These are phyloP conservation scores for Boletus sp. DNA, from an alignment of 1,284 basidiomycete species.

Conservation along the genomic window DNA sequence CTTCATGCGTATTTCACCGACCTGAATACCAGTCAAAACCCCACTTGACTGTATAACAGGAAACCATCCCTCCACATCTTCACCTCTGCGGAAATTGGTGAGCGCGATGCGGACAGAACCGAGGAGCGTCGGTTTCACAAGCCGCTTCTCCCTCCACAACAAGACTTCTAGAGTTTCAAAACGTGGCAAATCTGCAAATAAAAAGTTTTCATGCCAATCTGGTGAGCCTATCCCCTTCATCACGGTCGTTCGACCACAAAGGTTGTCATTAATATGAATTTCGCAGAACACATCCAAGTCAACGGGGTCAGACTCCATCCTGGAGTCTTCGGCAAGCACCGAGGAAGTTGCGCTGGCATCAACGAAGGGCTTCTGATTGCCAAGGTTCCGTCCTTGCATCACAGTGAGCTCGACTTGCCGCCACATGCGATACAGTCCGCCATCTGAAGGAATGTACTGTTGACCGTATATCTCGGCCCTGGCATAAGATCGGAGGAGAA, in stretches of 20 bases:
- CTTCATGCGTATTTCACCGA: slow-evolving; percentile 72
- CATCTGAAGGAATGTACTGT: slow-evolving; percentile 54
- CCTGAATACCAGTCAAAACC: slow-evolving; percentile 52
- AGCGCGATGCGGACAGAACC: slow-evolving; percentile 68
- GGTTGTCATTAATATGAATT: slow-evolving; percentile 58
- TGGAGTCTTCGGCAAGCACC: slow-evolving; percentile 35
- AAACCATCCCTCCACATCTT: slow-evolving; percentile 78
- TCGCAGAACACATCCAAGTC: slow-evolving; percentile 73
- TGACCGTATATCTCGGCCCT: slow-evolving; percentile 74
- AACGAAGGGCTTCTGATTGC: slow-evolving; percentile 40
- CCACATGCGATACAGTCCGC: slow-evolving; percentile 82
- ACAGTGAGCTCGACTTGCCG: slow-evolving; percentile 71
- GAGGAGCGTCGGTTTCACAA: slow-evolving; percentile 51
- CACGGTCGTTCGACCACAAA: slow-evolving; percentile 69
- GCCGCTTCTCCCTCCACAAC: slow-evolving; percentile 65
- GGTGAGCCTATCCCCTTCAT: slow-evolving; percentile 63
- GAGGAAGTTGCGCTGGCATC: slow-evolving; percentile 24
- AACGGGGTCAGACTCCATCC: slow-evolving; percentile 48
- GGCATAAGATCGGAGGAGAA: slow-evolving; percentile 73
- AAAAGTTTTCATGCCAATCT: slow-evolving; percentile 78
- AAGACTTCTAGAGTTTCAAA: slow-evolving; percentile 65
- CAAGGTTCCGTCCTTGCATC: slow-evolving; percentile 68
- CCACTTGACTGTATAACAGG: slow-evolving; percentile 60
- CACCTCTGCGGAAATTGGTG: slow-evolving; percentile 67
- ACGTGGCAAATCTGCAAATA: slow-evolving; percentile 69